Percentiles rank a stretch among this genome's conserved stretches.
phyloP scores from a whole-genome alignment of 495 filamentous ascomycete species.

The Penicillium flavigenum region DNA sequence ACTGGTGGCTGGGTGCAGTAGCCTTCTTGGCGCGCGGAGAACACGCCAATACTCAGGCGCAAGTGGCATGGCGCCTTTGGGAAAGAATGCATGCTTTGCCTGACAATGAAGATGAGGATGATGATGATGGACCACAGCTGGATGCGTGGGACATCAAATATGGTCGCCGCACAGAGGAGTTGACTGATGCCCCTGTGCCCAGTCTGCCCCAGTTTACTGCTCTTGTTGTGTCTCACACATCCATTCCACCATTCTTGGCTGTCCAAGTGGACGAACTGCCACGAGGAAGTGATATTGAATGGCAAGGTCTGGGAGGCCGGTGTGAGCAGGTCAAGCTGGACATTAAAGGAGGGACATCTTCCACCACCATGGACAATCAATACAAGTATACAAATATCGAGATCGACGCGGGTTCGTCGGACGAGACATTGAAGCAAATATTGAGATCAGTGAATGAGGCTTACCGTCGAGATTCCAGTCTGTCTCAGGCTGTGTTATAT shows the following conservation, averaged over 20 bases:
- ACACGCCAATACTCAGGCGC: conserved; percentile 35
- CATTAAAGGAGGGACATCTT: conserved; percentile 20
- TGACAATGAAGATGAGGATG: conserved; percentile 35
- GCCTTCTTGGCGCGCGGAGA: conserved; percentile 59
- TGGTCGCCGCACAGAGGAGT: conserved; percentile 39
- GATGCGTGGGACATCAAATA: conserved; percentile 75
- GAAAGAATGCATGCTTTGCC: conserved; percentile 42
- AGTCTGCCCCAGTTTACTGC: conserved; percentile 36
- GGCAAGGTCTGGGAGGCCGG: conserved; percentile 56
- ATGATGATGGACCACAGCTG: conserved; percentile 47
- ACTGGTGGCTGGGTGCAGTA: conserved; percentile 70
- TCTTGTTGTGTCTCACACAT: conserved; percentile 20
- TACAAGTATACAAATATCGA: conserved; percentile 37
- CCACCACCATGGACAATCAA: conserved; percentile 22
- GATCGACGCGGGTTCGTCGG: conserved; percentile 21
- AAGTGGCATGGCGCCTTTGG: conserved; percentile 53
- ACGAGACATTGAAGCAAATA: conserved; percentile 21
- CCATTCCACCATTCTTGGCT: conserved; percentile 64
- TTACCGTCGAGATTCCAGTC: conserved; percentile 11
- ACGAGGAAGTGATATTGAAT: conserved; percentile 67
- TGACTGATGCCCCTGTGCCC: conserved; percentile 15
- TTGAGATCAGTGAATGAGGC: conserved; percentile 24
- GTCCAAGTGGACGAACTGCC: conserved; percentile 73
- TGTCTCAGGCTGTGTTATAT: conserved; percentile 40
- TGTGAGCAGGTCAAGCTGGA: conserved; percentile 30